A percentile compares a stretch with the other conserved stretches of the same genome.
phyloP scores from a whole-genome alignment of 208 protist genomes.

The Trypanosoma avium region DNA sequence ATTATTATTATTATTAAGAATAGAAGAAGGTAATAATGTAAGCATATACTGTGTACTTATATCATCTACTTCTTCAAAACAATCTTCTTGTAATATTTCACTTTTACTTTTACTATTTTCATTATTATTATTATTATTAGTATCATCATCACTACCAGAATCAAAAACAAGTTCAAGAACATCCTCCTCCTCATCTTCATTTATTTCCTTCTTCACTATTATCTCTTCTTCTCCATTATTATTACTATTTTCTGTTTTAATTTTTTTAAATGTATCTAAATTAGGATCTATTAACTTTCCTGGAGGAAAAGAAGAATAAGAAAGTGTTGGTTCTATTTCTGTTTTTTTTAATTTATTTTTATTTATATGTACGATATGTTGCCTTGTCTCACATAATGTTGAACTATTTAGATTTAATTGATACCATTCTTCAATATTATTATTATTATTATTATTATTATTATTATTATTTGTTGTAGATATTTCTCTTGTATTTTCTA shows the following conservation, averaged over 20 bases:
- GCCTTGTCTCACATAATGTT: neutral
- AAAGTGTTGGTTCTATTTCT: too few relatives aligned
- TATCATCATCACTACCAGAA: neutral
- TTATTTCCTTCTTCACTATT: neutral
- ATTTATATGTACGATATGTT: neutral
- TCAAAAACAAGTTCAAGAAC: slow-evolving; percentile 25
- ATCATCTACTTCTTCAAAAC: neutral
- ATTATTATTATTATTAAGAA: too few relatives aligned
- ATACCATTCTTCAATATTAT: slow-evolving; percentile 1
- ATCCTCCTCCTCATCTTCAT: neutral
- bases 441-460: neutral
- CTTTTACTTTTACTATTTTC: neutral
- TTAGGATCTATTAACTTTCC: too few relatives aligned
- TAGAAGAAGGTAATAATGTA: slow-evolving; percentile 2
- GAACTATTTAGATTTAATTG: slow-evolving; percentile 5
- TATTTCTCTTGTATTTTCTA: neutral
- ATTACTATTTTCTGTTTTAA: neutral
- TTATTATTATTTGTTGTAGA: neutral
- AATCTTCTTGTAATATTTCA: neutral
- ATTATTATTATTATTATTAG: neutral
- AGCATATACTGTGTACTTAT: slow-evolving; percentile 12
- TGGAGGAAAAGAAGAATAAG: too few relatives aligned
- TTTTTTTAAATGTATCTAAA: neutral
- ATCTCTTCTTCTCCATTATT: neutral
- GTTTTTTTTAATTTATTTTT: too few relatives aligned